Evolutionary conservation across 208 protist species (phyloP), one percentile per base, ranked within the genome.

Genomic region (Sergeia podlipaevii): DNA sequence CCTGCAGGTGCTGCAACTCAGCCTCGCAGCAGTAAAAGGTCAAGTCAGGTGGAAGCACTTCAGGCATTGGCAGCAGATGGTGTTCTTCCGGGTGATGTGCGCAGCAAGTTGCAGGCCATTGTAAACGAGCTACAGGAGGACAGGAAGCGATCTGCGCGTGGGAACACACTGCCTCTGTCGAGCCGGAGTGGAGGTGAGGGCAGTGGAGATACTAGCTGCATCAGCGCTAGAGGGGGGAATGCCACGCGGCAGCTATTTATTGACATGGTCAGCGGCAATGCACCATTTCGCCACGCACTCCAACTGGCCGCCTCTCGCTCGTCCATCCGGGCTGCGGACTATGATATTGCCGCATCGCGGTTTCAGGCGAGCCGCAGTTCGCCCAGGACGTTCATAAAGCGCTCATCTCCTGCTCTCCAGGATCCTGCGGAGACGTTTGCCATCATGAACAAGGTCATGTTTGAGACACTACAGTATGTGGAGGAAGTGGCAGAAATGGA

Each of bases 401-500:
- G 72, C 37, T 43, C 70, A 1, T 44, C 45, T 36, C 70, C 85
- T 4, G 65, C 80, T 0, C 45, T 89, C 13, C 85, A 93, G 53
- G 70, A 70, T 29, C 85, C 80, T 20, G 57, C 66, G 13, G 76
- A 88, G 23, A 74, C 72, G 1, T 93, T 93, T 69, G 55, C 51
- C n/a, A 59, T 52, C 21, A 81, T 93, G 70, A 93, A 93, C 49
- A 52, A 44, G 41, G 51, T 82, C 20, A 74, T 76, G 57, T 65
- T 78, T 47, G 70, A 89, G 53, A 89, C 81, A 1, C 65, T 93
- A 10, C 76, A 76, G 13, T 93, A 87, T 60, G 63, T 93, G n/a
- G 84, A 89, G 23, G 71, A 82, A 29, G 74, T 93, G 7, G 76
- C 75, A 23, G 77, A 85, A 39, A 65, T 93, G 13, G 74, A 93